These are phyloP conservation scores for Alternaria sp. DNA, from an alignment of 2,329 filamentous ascomycete genomes.

Conservation along the genomic window DNA sequence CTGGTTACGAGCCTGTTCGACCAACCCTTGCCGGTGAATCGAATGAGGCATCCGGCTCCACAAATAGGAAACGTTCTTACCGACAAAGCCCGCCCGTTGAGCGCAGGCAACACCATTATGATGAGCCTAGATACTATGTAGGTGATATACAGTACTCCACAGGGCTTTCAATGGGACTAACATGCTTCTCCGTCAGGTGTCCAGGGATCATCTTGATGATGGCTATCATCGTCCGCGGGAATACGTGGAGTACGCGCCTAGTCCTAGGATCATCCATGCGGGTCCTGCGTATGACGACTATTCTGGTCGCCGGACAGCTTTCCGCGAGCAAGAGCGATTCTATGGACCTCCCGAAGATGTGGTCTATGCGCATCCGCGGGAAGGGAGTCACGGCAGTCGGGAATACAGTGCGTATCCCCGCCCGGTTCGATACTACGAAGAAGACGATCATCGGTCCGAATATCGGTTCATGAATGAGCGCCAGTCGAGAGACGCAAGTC, in stretches of 20 bases:
- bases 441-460: conserved; percentile 32
- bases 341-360: conserved; percentile 39
- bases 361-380: conserved; percentile 41
- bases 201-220: conserved; percentile 42
- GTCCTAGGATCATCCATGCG: conserved; percentile 38
- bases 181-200: conserved; percentile 27
- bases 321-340: conserved; percentile 45
- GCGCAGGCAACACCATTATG: conserved; percentile 39
- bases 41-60: conserved; percentile 24
- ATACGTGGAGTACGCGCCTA: conserved; percentile 43
- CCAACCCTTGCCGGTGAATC: conserved; percentile 42
- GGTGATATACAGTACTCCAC: conserved; percentile 24
- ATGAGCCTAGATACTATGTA: conserved; percentile 49
- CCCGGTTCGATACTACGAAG: conserved; percentile 41
- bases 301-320: conserved; percentile 40
- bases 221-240: conserved; percentile 37
- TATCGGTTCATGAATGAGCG: conserved; percentile 36
- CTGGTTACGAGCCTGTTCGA: conserved; percentile 60
- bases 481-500: conserved; percentile 32
- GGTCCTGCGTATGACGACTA: conserved; percentile 43
- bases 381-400: conserved; percentile 35
- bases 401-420: conserved; percentile 41
- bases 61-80: conserved; percentile 34
- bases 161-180: conserved; percentile 27
- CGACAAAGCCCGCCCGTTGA: conserved; percentile 39